Evolutionary conservation across 331 rosid species (phyloP).

Genomic region (Ulmus americana): DNA sequence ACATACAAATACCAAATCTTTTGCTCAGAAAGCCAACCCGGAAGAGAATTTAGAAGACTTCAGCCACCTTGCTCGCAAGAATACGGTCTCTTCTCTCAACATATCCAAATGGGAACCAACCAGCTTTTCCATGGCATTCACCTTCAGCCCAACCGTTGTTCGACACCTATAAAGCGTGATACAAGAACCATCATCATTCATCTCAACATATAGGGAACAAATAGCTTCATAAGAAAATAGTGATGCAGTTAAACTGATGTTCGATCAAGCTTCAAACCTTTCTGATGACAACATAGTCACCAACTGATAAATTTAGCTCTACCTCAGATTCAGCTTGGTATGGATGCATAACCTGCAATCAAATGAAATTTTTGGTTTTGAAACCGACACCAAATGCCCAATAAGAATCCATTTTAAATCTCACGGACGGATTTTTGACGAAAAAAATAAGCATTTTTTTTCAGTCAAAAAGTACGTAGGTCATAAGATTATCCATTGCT

Average conservation of each 20-base stretch:
- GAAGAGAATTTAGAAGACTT: slow-evolving; percentile 57
- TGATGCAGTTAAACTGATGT: slow-evolving; percentile 7
- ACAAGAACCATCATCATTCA: slow-evolving; percentile 1
- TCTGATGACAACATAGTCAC: slow-evolving; percentile 79
- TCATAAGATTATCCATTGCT: slow-evolving; percentile 4
- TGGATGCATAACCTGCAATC: slow-evolving; percentile 62
- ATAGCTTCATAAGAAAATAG: neutral
- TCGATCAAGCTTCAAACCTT: slow-evolving; percentile 48
- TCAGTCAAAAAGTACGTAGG: neutral
- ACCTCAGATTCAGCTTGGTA: slow-evolving; percentile 76
- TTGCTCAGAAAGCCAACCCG: slow-evolving; percentile 28
- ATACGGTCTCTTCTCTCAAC: slow-evolving; percentile 84
- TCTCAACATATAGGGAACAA: slow-evolving; percentile 3
- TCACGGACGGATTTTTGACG: neutral
- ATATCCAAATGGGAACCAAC: slow-evolving; percentile 95
- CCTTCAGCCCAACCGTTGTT: slow-evolving; percentile 99
- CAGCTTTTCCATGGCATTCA: slow-evolving; percentile 93
- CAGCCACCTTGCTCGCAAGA: slow-evolving; percentile 92
- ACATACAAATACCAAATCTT: slow-evolving; percentile 38
- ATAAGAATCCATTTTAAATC: slow-evolving; percentile 8
- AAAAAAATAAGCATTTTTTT: slow-evolving; percentile 1
- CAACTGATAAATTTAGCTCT: slow-evolving; percentile 75
- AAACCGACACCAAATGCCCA: no score
- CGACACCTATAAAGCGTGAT: slow-evolving; percentile 44
- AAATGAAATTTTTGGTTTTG: slow-evolving; percentile 2